A percentile compares a stretch with the other conserved stretches of the same genome.
Conservation (phyloP, 73 alveolate species). For the Stentor roeselii region DNA sequence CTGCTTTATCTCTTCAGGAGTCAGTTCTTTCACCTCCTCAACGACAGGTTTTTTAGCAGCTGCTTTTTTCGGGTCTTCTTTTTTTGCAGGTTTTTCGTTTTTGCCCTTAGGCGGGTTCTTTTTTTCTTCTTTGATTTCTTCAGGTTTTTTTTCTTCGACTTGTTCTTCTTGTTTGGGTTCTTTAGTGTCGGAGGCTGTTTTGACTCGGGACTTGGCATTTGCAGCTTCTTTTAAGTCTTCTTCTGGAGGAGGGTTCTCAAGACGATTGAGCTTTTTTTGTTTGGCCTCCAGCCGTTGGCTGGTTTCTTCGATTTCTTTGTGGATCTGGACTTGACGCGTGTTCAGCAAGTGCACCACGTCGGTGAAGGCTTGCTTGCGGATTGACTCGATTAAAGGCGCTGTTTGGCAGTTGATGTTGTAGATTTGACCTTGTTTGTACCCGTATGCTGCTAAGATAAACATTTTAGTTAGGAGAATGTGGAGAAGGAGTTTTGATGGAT, state of each 20-base stretch:
- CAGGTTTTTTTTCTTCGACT: too few species aligned
- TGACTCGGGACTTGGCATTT: too few species aligned
- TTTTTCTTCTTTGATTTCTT: neutral
- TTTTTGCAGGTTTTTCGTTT: neutral
- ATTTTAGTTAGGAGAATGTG: too few species aligned
- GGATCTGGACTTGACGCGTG: neutral
- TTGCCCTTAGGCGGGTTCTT: neutral
- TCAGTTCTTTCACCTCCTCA: neutral
- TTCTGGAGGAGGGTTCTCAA: slow-evolving; percentile 4
- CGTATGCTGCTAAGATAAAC: neutral
- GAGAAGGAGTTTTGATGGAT: too few species aligned
- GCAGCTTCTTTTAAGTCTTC: neutral
- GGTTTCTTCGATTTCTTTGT: neutral
- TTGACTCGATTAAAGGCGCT: neutral
- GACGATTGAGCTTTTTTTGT: neutral
- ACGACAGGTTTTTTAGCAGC: neutral
- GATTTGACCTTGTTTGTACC: neutral
- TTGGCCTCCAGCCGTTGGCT: neutral
- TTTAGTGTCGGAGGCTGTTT: neutral
- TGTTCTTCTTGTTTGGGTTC: too few species aligned
- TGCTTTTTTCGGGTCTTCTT: neutral
- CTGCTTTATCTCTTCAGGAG: neutral
- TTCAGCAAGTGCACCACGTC: neutral
- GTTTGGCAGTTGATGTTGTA: slow-evolving; percentile 1
- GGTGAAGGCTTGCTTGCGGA: neutral